Base-by-base conservation (phyloP, 1,284 basidiomycete genomes). In the Prillingera fragicola region DNA sequence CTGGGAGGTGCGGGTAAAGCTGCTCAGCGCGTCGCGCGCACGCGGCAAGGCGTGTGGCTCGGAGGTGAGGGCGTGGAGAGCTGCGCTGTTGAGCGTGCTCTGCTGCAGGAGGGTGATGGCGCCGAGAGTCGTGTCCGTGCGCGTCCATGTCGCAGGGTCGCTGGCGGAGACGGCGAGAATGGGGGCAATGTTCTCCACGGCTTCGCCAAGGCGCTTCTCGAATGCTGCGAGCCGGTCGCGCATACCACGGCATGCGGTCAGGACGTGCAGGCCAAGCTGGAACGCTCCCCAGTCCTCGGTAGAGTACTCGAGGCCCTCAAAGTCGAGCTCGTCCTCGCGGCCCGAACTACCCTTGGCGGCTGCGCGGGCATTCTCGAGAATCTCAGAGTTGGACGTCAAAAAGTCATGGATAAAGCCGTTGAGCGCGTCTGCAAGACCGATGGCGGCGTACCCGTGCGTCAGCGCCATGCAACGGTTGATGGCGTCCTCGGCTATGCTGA, bases 211-310 rank as follows among this genome's bases (percentile, higher is more conserved):
- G 58, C 81, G 84, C 5, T 63, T 67, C 67, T 94, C 88, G 59
- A 90, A 89, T 21, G 68, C 61, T 3, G 63, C 54, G 24, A 89
- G 69, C 13, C 82, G 79, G 29, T 87, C 84, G 23, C 77, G 77
- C 8, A 90, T 76, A 0, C 78, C 77, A 1, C 83, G 78, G 26
- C 84, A 83, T 15, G 85, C 79, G 21, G 85, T 81, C 25, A 96
- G 78, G 17, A 92, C 74, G 60, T 88, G 85, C n/a, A 95, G 69
- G 1, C 81, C 80, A 8, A 80, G 70, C 65, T 94, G 90, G 51
- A 95, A 89, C 21, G 81, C 77, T 3, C 79, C 76, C 86, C 88
- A 91, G 65, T 96, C 89, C 45, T 87, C 82, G 3, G 81, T 73
- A 2, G 84, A 83, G 60, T 94, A 94, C 68, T 95, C 89, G 50